Base-by-base conservation (phyloP, 2,329 filamentous ascomycete genomes). In the Neurospora sp. region DNA sequence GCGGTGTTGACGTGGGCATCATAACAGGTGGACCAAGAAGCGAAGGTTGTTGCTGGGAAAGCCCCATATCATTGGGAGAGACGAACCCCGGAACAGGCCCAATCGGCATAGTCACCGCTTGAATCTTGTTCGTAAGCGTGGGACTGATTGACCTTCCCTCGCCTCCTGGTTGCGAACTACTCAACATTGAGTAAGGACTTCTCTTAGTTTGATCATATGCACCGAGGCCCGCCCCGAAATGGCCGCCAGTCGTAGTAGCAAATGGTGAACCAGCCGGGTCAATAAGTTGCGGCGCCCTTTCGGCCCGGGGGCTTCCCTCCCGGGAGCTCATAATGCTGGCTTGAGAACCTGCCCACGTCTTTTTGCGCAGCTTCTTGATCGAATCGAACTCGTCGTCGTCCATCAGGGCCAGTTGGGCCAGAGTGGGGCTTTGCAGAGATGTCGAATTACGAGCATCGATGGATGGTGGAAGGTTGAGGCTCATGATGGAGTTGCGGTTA, bases 401-500 rank as follows among this genome's bases (percentile, higher is more conserved):
- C 85, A 82, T 85, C 84, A 85, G 87, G 1, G 92, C 91, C 33
- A 97, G 82, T 77, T 97, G 91, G 0, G 91, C 91, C 33, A 97
- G 83, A 0, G 91, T 91, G 0, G 93, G 91, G 73, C 90, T 93
- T 39, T 89, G 84, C 2, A 93, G 76, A 69, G 78, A 80, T 70
- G 78, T 81, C 40, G 75, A 76, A 52, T 71, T 72, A 15, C 82
- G 87, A 33, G 75, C 77, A n/a, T 78, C 77, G 15, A 79, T 73
- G 5, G 73, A 71, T 2, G 82, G 81, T 66, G 88, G 87, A 39
- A 89, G 81, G 8, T 83, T 84, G 72, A 95, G 82, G 71, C 91
- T 93, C 82, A 96, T 92, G 71, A 97, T 88, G 0, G 92, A 96
- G 78, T 97, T 98, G 66, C 96, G 89, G 71, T 96, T 97, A 58